Conservation (phyloP, 805 yeast genomes). For the Kregervanrija pseudodelftensis region DNA sequence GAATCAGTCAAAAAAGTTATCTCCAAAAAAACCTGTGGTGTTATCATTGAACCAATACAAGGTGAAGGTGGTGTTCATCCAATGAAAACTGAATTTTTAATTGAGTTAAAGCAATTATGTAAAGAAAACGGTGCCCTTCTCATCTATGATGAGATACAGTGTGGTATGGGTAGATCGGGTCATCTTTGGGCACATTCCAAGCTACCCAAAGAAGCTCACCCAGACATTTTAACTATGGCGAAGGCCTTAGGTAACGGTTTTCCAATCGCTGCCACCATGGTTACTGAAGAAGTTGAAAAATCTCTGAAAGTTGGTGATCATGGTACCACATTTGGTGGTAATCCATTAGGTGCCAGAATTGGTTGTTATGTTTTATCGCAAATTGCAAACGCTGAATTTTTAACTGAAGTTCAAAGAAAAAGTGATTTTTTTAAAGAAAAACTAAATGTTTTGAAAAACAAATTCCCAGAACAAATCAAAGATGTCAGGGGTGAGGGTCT, state of each 20-base stretch:
- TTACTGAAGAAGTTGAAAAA: slow-evolving; percentile 69
- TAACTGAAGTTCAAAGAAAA: slow-evolving; percentile 52
- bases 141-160: slow-evolving; percentile 93
- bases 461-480: slow-evolving; percentile 52
- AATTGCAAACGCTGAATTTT: slow-evolving; percentile 54
- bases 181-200: slow-evolving; percentile 85
- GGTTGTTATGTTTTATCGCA: slow-evolving; percentile 69
- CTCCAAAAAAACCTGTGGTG: slow-evolving; percentile 71
- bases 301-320: slow-evolving; percentile 86
- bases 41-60: slow-evolving; percentile 94
- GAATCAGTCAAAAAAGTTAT: slow-evolving; percentile 51
- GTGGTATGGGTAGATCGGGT: slow-evolving; percentile 93
- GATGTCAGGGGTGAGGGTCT: slow-evolving; percentile 87
- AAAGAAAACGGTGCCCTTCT: slow-evolving; percentile 61
- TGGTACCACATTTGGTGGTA: slow-evolving; percentile 97
- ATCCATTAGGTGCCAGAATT: slow-evolving; percentile 82
- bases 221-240: slow-evolving; percentile 91
- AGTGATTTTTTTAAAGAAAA: slow-evolving; percentile 49
- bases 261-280: slow-evolving; percentile 92
- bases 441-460: slow-evolving; percentile 41
- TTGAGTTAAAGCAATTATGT: slow-evolving; percentile 61
- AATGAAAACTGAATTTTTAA: slow-evolving; percentile 55
- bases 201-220: slow-evolving; percentile 75
- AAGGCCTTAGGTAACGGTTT: slow-evolving; percentile 95
- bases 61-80: slow-evolving; percentile 95